Evolutionary conservation across 352 stramenopile genomes (phyloP).

Genomic region (Stramenopiles sp.): DNA sequence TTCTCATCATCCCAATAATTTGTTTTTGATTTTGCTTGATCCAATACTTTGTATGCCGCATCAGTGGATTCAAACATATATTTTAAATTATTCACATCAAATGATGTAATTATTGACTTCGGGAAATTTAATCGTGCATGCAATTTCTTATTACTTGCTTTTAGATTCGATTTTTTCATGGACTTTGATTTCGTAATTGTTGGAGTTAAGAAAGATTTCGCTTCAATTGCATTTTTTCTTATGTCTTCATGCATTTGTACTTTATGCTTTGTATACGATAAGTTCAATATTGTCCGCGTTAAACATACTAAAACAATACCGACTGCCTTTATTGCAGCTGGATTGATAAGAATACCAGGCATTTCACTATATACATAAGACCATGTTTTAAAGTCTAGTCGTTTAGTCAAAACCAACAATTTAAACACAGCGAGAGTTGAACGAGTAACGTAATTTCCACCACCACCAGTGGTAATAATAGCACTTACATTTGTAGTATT

Average conservation of each 20-base stretch:
- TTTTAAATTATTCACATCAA: not conserved
- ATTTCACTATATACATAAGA: not conserved
- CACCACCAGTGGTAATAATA: too few relatives aligned
- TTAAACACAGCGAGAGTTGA: not conserved
- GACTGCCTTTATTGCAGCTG: not conserved
- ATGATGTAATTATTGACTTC: not conserved
- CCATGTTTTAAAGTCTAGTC: not conserved
- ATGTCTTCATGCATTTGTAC: not conserved
- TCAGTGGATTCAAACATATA: not conserved
- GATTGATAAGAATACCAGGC: not conserved
- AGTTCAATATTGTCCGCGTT: not conserved
- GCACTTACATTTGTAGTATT: too few relatives aligned
- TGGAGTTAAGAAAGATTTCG: not conserved
- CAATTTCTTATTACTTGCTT: not conserved
- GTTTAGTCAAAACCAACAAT: not conserved
- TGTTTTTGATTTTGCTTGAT: not conserved
- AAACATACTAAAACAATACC: not conserved
- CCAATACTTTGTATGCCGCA: not conserved
- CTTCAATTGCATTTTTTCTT: not conserved
- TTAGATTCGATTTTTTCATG: not conserved
- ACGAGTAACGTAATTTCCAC: not conserved
- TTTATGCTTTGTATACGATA: not conserved
- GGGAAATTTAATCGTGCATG: not conserved
- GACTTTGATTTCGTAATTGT: not conserved
- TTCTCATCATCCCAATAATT: not conserved